These are phyloP conservation scores for Russula foetens DNA, from an alignment of 768 basidiomycete species.

Conservation along the genomic window DNA sequence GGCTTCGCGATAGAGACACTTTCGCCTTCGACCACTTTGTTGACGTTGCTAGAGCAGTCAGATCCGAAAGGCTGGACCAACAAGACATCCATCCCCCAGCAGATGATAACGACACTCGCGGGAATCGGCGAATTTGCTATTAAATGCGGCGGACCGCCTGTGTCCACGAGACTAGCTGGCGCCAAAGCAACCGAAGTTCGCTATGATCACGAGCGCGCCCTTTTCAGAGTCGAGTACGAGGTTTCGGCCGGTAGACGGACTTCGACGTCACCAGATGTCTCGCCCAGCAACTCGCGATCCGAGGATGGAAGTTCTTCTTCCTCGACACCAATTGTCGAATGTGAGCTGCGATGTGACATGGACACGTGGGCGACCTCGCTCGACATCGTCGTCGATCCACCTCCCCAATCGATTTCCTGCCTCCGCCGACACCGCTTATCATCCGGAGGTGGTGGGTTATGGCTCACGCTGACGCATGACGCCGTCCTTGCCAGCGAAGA, in stretches of 20 bases:
- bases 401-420: constrained; percentile 74
- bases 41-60: constrained; percentile 92
- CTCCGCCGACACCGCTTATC: constrained; percentile 84
- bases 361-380: constrained; percentile 81
- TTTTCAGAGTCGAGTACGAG: constrained; percentile 81
- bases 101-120: constrained; percentile 83
- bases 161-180: constrained; percentile 75
- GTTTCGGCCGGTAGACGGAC: constrained; percentile 44
- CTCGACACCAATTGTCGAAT: constrained; percentile 56
- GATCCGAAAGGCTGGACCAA: constrained; percentile 97
- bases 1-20: constrained; percentile 96
- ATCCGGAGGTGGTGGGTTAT: constrained; percentile 81
- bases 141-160: constrained; percentile 89
- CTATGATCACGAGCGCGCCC: constrained; percentile 82
- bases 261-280: constrained; percentile 7
- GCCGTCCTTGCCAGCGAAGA: constrained; percentile 71
- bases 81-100: constrained; percentile 88
- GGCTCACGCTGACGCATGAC: constrained; percentile 89
- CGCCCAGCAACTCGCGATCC: constrained; percentile 13
- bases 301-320: constrained; percentile 22
- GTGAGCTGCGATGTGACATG: constrained; percentile 85
- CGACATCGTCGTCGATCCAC: constrained; percentile 89
- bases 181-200: constrained; percentile 65
- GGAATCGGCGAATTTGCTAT: constrained; percentile 95
- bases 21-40: constrained; percentile 88